phyloP scores from a whole-genome alignment of 306 rosid genomes.

The Begonia masoniana region DNA sequence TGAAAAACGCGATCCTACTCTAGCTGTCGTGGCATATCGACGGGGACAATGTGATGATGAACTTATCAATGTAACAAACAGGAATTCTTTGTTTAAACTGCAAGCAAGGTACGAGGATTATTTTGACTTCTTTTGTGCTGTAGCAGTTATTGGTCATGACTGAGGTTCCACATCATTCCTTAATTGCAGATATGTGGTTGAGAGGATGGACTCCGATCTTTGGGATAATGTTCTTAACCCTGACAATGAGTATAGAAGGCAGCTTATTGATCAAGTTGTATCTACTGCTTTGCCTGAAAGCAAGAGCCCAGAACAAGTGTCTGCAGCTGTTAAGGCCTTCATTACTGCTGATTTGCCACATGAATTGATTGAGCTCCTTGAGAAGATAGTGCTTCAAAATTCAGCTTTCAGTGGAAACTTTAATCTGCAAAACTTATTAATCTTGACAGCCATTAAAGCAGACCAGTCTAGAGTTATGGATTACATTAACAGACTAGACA shows the following conservation, averaged over 20 bases:
- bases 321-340: constrained; percentile 98
- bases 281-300: constrained; percentile 99
- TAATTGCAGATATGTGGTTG: constrained; percentile 80
- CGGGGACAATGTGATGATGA: constrained; percentile 99
- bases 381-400: constrained; percentile 97
- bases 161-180: background rate
- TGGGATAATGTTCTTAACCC: constrained; percentile 92
- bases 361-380: constrained; percentile 96
- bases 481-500: constrained; percentile 82
- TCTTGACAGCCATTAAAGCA: constrained; percentile 94
- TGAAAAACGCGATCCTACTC: constrained; percentile 98
- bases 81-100: constrained; percentile 89
- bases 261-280: constrained; percentile 95
- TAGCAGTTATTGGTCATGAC: background rate
- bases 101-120: constrained; percentile 77
- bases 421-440: constrained; percentile 86
- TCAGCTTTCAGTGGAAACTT: constrained; percentile 99
- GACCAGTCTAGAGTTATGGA: constrained; percentile 99
- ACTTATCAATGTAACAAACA: constrained; percentile 88
- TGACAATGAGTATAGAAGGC: constrained; percentile 82
- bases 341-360: constrained; percentile 99
- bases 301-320: constrained; percentile 99
- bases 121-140: background rate
- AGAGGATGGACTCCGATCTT: constrained; percentile 92
- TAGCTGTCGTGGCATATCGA: constrained; percentile 94